Evolutionary conservation across 345 rosid genomes (phyloP), one percentile per base, ranked within the genome.

Genomic region (Viola odorata): DNA sequence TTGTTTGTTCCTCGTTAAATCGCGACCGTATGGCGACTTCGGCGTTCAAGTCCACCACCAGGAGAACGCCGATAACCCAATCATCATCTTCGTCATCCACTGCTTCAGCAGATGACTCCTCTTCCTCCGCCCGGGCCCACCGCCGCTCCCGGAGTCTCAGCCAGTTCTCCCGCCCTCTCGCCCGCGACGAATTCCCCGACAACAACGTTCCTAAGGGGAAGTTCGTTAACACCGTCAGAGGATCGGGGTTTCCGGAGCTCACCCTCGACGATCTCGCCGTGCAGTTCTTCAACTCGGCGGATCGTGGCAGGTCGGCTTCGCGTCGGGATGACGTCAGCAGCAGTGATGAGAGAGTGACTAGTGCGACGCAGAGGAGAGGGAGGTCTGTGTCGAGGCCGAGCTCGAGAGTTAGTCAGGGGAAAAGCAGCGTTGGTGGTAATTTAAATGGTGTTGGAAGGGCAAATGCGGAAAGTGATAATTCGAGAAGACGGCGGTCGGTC

Each of bases 61-160:
- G 65, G 75, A 71, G 95, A 36, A 68, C 84, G 13, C 56, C 90
- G 3, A 50, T 73, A 12, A 73, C 68, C 6, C 73, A 76, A 42
- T 78, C 90, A 6, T 55, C 86, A 8, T 55, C 83, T 4, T 47
- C 37, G 60, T 47, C 50, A 10, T 47, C 78, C 17, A 23, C 32
- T 23, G 32, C 32, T 23, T 47, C 81, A 41, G 11, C 57, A 5
- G 79, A 69, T 41, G 82, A 72, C 64, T 79, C 89, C 12, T 80
- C 85, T 17, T 63, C 81, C 59, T 71, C 84, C 16, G 41, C 77
- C 68, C 73, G 91, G 11, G 45, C 73, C 57, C 81, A 70, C 70
- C 90, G 91, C 45, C 85, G 96, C 5, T 71, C 94, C 48, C 75
- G 99, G 55, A 94, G 97, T 55, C 78, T 94, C 69, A 94, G 97